These are phyloP conservation scores for Ophiostoma tasmaniense DNA, from an alignment of 2,329 filamentous ascomycete genomes.

Conservation along the genomic window DNA sequence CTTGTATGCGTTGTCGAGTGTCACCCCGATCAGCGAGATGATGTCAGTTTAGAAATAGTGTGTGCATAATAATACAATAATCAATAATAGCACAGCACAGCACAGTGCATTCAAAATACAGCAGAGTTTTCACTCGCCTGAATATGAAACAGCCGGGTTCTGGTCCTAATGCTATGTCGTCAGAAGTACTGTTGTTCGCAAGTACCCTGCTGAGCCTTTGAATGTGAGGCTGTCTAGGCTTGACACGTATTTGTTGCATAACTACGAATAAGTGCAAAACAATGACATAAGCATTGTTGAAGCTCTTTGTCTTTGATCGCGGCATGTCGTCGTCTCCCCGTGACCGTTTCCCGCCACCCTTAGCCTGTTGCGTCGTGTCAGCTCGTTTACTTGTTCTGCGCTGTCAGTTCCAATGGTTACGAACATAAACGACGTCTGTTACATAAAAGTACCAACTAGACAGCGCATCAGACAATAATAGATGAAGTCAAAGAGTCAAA, in stretches of 20 bases:
- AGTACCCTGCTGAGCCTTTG: neutral
- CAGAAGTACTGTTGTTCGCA: neutral
- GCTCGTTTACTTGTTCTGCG: neutral
- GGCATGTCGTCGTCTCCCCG: neutral
- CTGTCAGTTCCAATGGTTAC: neutral
- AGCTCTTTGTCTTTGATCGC: neutral
- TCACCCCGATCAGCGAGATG: neutral
- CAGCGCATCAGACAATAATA: neutral
- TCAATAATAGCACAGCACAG: neutral
- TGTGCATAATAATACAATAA: neutral
- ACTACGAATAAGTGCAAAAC: neutral
- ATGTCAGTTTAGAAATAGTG: neutral
- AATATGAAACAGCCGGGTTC: neutral
- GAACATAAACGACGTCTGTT: neutral
- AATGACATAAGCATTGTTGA: neutral
- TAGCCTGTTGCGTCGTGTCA: neutral
- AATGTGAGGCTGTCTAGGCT: neutral
- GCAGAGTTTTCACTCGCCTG: neutral
- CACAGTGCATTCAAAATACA: neutral
- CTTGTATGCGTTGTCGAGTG: neutral
- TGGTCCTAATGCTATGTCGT: no score
- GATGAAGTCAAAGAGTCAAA: neutral
- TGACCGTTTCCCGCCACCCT: neutral
- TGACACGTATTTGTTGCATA: neutral
- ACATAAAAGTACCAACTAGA: neutral